These are phyloP conservation scores for Backusella circina DNA, from an alignment of 192 early-diverging fungal genomes.

Conservation along the genomic window DNA sequence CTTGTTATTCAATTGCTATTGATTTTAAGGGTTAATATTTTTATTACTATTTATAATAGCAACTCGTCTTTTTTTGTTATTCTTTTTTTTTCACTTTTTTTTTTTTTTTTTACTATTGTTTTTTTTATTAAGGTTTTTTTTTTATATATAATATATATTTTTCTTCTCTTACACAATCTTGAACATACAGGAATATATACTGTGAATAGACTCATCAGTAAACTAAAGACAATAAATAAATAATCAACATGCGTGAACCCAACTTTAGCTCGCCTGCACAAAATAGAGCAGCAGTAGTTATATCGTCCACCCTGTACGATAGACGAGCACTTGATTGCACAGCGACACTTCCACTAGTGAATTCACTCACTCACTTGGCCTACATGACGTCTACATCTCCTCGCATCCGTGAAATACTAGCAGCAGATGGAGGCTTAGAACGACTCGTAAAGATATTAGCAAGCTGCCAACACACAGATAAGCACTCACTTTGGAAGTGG, in stretches of 20 bases:
- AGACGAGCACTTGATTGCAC: slow-evolving; percentile 90
- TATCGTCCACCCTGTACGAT: slow-evolving; percentile 82
- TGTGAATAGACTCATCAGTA: not conserved
- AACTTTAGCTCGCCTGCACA: slow-evolving; percentile 77
- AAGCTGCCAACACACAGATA: slow-evolving; percentile 48
- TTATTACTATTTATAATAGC: not conserved
- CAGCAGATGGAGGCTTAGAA: slow-evolving; percentile 88
- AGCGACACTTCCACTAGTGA: slow-evolving; percentile 81
- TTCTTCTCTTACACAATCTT: not conserved
- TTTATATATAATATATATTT: not conserved
- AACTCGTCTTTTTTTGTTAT: no score
- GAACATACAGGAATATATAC: not conserved
- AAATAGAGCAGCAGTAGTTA: slow-evolving; percentile 77
- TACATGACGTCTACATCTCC: slow-evolving; percentile 82
- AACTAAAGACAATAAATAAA: not conserved
- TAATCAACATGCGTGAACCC: slow-evolving; percentile 70
- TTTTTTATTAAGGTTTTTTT: not conserved
- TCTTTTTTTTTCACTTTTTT: not conserved
- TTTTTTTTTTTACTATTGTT: not conserved
- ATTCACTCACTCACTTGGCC: slow-evolving; percentile 85
- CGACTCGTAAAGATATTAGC: slow-evolving; percentile 80
- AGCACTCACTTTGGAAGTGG: slow-evolving; percentile 77
- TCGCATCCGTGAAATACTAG: slow-evolving; percentile 76
- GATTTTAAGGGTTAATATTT: not conserved
- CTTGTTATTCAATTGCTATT: not conserved